A percentile compares a stretch with the other conserved stretches of the same genome.
These are phyloP conservation scores for Tolypocladium inflatum DNA, from an alignment of 2,329 filamentous ascomycete species.

Conservation along the genomic window DNA sequence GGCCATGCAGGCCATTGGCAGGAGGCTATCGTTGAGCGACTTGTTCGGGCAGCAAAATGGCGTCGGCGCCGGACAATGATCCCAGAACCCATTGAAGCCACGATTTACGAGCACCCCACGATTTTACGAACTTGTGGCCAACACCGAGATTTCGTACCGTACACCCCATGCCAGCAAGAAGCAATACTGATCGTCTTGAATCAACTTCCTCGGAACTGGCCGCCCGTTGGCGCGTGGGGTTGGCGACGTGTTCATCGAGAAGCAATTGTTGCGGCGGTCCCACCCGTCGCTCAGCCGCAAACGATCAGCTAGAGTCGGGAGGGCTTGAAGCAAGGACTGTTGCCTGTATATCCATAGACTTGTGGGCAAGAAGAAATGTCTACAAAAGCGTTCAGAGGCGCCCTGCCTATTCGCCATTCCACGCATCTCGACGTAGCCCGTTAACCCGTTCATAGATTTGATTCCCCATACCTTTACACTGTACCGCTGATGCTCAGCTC, in stretches of 20 bases:
- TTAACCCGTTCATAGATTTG: not conserved
- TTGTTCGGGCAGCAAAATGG: slow-evolving; percentile 29
- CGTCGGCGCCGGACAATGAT: slow-evolving; percentile 7
- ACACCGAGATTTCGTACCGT: not conserved
- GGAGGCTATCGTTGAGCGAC: slow-evolving; percentile 34
- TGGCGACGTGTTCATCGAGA: not conserved
- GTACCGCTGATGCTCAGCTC: slow-evolving; percentile 85
- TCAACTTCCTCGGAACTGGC: not conserved
- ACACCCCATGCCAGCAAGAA: not conserved
- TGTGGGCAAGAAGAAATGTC: not conserved
- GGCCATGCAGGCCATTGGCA: slow-evolving; percentile 33
- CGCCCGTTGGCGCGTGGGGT: not conserved
- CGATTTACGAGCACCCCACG: not conserved
- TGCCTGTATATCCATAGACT: not conserved
- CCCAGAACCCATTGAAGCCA: not conserved
- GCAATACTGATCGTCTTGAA: not conserved
- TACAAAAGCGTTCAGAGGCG: not conserved
- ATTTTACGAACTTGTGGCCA: not conserved
- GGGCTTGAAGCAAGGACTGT: not conserved
- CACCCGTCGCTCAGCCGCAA: not conserved
- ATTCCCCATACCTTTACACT: slow-evolving; percentile 31
- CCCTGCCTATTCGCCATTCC: not conserved
- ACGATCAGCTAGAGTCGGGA: not conserved
- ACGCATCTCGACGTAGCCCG: not conserved
- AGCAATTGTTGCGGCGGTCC: not conserved